A percentile compares a stretch with the other conserved stretches of the same genome.
Conservation (phyloP, 2,329 filamentous ascomycete species). For the Amylocarpus encephaloides region DNA sequence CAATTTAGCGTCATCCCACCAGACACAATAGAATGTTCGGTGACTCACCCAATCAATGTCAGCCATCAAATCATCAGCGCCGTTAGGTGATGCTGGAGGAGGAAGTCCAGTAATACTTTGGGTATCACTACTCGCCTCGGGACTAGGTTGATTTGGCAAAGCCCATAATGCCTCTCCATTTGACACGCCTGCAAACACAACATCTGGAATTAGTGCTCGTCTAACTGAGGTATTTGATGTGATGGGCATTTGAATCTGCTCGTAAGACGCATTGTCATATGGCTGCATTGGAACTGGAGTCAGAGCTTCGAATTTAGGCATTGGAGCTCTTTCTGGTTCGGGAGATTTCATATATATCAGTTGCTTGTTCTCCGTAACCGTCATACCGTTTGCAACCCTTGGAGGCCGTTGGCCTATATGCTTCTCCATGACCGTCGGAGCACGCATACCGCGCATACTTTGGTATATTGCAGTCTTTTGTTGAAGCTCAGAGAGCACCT, state of each 20-base stretch:
- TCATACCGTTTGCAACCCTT: constrained; percentile 11
- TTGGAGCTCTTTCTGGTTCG: neutral
- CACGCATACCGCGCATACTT: constrained; percentile 50
- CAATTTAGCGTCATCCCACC: neutral
- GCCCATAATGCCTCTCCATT: constrained; percentile 44
- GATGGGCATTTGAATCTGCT: neutral
- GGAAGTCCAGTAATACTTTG: constrained; percentile 29
- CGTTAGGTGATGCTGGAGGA: neutral
- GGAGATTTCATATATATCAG: constrained; percentile 1
- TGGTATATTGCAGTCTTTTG: constrained; percentile 55
- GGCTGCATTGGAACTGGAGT: neutral
- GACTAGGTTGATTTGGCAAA: constrained; percentile 36
- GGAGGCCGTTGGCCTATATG: constrained; percentile 22
- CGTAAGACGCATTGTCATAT: neutral
- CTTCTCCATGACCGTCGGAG: constrained; percentile 36
- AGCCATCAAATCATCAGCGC: constrained; percentile 36
- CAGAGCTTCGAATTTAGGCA: neutral
- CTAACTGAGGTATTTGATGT: constrained; percentile 1
- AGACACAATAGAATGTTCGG: neutral
- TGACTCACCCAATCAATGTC: constrained; percentile 61
- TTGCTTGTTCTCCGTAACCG: constrained; percentile 1
- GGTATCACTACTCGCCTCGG: constrained; percentile 39
- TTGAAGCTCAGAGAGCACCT: constrained; percentile 56
- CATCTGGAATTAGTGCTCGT: constrained; percentile 11
- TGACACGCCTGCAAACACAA: constrained; percentile 41